Conservation (phyloP, 306 rosid genomes). For the Medicago arabica region DNA sequence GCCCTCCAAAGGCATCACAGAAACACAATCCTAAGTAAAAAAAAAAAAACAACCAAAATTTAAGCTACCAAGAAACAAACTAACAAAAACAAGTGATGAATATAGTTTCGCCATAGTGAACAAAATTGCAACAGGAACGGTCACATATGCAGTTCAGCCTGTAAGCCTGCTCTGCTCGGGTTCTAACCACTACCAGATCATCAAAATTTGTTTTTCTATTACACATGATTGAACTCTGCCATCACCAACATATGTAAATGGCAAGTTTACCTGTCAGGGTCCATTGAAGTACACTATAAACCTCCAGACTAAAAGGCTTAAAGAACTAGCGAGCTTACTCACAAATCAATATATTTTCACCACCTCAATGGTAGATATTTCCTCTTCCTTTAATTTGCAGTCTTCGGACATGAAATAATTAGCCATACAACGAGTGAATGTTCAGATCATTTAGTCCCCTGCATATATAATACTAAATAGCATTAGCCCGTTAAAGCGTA, state of each 20-base stretch:
- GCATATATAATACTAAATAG: background rate
- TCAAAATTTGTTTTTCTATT: background rate
- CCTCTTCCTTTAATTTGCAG: conserved; percentile 13
- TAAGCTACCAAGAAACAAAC: background rate
- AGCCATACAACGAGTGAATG: background rate
- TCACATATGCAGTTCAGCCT: background rate
- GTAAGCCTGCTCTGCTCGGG: background rate
- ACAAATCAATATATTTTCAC: conserved; percentile 37
- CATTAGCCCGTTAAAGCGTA: background rate
- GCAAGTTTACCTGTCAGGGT: background rate
- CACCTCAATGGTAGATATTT: conserved; percentile 6
- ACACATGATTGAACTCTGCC: background rate
- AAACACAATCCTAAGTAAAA: conserved; percentile 7
- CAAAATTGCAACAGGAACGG: background rate
- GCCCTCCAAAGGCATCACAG: background rate
- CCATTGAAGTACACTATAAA: conserved; percentile 1
- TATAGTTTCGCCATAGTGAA: background rate
- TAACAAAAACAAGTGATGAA: background rate
- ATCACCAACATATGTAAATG: background rate
- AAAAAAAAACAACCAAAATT: background rate
- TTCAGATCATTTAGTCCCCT: background rate
- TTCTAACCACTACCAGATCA: background rate
- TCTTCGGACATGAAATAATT: conserved; percentile 2
- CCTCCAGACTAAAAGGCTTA: background rate
- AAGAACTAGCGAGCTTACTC: conserved; percentile 46